Evolutionary conservation across 2,329 filamentous ascomycete genomes (phyloP), one percentile per base, ranked within the genome.

Genomic region (Macrophomina phaseolina): DNA sequence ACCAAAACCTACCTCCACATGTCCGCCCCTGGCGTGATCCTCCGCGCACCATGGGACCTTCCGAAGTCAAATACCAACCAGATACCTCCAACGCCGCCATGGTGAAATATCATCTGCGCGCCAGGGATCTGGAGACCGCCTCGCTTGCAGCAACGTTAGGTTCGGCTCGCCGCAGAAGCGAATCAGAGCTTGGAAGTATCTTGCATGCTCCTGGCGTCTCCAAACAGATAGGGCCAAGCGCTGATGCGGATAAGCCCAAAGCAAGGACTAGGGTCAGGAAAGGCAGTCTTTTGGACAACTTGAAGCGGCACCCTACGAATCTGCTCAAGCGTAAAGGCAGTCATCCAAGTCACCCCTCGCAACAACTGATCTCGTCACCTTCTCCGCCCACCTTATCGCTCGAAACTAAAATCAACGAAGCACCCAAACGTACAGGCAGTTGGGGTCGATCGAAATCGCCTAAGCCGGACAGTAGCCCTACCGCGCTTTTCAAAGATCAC

Each of bases 131-230:
- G 16, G 86, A 87, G 61, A 82, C 81, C 8, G 80, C 82, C 52
- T 87, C 86, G 14, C 80, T 85, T 55, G 85, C 88, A 14, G 90
- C 90, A 18, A 92, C 90, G 0, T 89, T 90, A 83, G 90, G 90
- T 16, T 92, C 90, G 1, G 84, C 87, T 6, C 55, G 89, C 49
- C 85, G 86, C 67, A 90, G 76, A 11, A 80, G 89, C 74, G 81
- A 90, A 58, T 87, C 89, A 5, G 89, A 91, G 66, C 78, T 88
- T 34, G 88, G 90, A 45, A 87, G 84, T 18, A 79, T 90, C 51
- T 83, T 82, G 8, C 85, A 85, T 65, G 87, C 88, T 30, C 88
- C 84, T 40, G 78, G 78, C 67, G 83, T 91, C 46, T 76, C 91
- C 48, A 91, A 90, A 73, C 74, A 79, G 87, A 51, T 86, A 81